Evolutionary conservation across 306 rosid species (phyloP).

Genomic region (Cucurbita maxima): DNA sequence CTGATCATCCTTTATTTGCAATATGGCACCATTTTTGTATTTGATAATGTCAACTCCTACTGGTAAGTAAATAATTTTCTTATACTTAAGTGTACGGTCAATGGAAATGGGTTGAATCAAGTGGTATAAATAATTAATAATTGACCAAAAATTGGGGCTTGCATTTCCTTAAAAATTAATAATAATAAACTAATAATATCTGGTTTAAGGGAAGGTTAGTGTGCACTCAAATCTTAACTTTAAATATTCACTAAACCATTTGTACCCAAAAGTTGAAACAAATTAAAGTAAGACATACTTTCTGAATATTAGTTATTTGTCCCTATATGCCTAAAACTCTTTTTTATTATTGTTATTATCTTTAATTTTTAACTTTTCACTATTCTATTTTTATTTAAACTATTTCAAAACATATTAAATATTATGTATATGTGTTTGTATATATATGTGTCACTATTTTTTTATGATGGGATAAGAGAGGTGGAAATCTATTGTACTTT

Average conservation of each 20-base stretch:
- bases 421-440: no score
- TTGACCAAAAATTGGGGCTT: neutral
- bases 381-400: neutral
- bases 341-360: no score
- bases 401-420: neutral
- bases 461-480: neutral
- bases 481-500: neutral
- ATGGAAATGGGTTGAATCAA: neutral
- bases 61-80: no score
- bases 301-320: neutral
- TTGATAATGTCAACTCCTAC: neutral
- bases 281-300: neutral
- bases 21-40: neutral
- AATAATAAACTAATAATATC: neutral
- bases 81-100: neutral
- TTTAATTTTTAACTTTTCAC: neutral
- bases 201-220: neutral
- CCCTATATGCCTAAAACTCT: neutral
- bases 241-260: slow-evolving; percentile 2
- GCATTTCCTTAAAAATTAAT: neutral
- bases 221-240: neutral
- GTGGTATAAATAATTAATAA: neutral
- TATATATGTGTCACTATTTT: no score
- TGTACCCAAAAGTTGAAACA: neutral
- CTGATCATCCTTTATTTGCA: neutral